phyloP scores from a whole-genome alignment of 2,329 filamentous ascomycete species.

The Exophiala spinifera region DNA sequence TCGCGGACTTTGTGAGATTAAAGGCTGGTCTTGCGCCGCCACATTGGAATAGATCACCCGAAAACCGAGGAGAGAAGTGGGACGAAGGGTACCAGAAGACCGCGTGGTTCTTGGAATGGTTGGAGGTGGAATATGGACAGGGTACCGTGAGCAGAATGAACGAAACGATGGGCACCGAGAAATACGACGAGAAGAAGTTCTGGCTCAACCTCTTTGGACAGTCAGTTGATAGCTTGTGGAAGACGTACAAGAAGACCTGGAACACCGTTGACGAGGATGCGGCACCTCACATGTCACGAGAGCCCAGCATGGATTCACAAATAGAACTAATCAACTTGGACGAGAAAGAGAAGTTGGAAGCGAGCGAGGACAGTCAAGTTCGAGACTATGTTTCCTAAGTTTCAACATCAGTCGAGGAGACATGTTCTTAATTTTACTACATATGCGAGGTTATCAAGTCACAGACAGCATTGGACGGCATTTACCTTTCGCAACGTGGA shows the following conservation, averaged over 20 bases:
- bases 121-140: slow-evolving; percentile 64
- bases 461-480: too few species aligned
- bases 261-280: slow-evolving; percentile 33
- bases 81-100: slow-evolving; percentile 88
- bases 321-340: slow-evolving; percentile 8
- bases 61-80: slow-evolving; percentile 61
- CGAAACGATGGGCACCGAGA: slow-evolving; percentile 59
- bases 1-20: slow-evolving; percentile 89
- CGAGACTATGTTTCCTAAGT: slow-evolving; percentile 12
- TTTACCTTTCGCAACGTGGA: too few species aligned
- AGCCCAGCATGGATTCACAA: slow-evolving; percentile 5
- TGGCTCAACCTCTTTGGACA: slow-evolving; percentile 67
- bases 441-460: neutral
- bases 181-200: slow-evolving; percentile 64
- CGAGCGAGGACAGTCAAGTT: slow-evolving; percentile 1
- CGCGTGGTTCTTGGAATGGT: slow-evolving; percentile 83
- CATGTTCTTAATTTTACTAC: neutral
- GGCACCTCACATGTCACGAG: slow-evolving; percentile 2
- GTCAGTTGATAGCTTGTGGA: slow-evolving; percentile 68
- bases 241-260: slow-evolving; percentile 61
- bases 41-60: slow-evolving; percentile 67
- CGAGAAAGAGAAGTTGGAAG: slow-evolving; percentile 8
- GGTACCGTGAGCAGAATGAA: slow-evolving; percentile 63
- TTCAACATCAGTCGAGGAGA: neutral
- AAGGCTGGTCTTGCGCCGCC: slow-evolving; percentile 69